A percentile compares a stretch with the other conserved stretches of the same genome.
Conservation (phyloP, 768 basidiomycete species). For the Floccularia luteovirens region DNA sequence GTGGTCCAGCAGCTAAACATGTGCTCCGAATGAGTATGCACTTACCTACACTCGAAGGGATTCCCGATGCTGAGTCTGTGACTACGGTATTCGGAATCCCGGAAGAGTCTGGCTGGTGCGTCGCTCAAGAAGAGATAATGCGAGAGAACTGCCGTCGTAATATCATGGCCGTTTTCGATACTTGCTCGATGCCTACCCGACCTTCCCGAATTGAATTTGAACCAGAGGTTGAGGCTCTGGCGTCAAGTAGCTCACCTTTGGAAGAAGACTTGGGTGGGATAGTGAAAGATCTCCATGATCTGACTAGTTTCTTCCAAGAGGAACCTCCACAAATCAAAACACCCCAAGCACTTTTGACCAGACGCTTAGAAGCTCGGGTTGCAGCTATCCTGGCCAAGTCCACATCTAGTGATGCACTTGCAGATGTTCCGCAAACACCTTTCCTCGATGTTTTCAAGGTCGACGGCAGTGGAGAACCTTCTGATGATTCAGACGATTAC, state of each 20-base stretch:
- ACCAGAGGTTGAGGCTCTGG: constrained; percentile 46
- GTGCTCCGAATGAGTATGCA: constrained; percentile 93
- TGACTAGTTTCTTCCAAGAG: constrained; percentile 66
- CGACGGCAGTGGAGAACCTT: constrained; percentile 30
- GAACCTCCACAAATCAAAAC: constrained; percentile 19
- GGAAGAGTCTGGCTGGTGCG: constrained; percentile 81
- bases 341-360: constrained; percentile 38
- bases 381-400: constrained; percentile 81
- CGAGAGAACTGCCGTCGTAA: constrained; percentile 66
- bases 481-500: constrained; percentile 42
- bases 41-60: constrained; percentile 28
- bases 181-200: constrained; percentile 62
- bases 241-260: constrained; percentile 28
- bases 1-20: constrained; percentile 72
- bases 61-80: constrained; percentile 40
- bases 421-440: constrained; percentile 69
- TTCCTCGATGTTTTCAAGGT: constrained; percentile 73
- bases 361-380: constrained; percentile 67
- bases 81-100: constrained; percentile 79
- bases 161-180: constrained; percentile 80
- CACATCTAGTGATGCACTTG: constrained; percentile 40
- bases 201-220: constrained; percentile 71
- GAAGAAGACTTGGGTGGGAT: constrained; percentile 73
- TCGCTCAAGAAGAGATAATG: constrained; percentile 57
- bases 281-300: constrained; percentile 69